Evolutionary conservation across 2,329 filamentous ascomycete species (phyloP), one percentile per base, ranked within the genome.

Genomic region (Cylindrodendrum hubeiense): DNA sequence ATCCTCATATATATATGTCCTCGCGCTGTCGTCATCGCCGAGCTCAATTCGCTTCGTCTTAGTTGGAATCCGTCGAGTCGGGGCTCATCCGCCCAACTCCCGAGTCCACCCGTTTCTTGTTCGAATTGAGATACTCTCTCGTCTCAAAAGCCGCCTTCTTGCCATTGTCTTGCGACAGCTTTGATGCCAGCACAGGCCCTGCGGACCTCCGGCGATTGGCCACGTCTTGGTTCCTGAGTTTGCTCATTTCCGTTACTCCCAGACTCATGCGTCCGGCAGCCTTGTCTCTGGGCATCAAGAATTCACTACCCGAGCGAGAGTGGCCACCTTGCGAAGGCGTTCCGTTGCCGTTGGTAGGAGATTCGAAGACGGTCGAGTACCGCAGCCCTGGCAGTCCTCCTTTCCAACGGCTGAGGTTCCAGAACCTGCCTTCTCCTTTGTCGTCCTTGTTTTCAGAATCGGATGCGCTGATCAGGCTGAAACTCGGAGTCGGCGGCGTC

Each of bases 361-460:
- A 46, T 26, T 64, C 74, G 15, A 72, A 69, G 34, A 65, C 74
- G 1, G 68, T 71, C 15, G 75, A 74, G 56, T 77, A 72, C 58
- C 76, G 77, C 15, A 81, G 71, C 0, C 76, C 75, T 3, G 82
- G 76, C 4, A 84, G 78, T 3, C 72, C 70, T 5, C 80, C 80
- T 54, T 81, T 83, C 87, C 87, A 89, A 22, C 85, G 81, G 37
- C 82, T 83, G 21, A 88, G 73, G 65, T 87, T 89, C 88, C 87
- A 90, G 73, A 90, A 90, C 10, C 83, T 24, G 68, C 79, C 75
- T 8, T 82, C 79, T 3, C 79, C 81, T 4, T 82, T 82, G 4
- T 84, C 81, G 26, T 81, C 79, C 6, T 79, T 78, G 10, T 81
- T 75, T 17, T 82, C 76, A 1, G 75, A 67, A 17, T 78, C 77